Percentiles rank a stretch among this genome's conserved stretches.
These are phyloP conservation scores for Bipolaris gigantea DNA, from an alignment of 2,329 filamentous ascomycete species.

Conservation along the genomic window DNA sequence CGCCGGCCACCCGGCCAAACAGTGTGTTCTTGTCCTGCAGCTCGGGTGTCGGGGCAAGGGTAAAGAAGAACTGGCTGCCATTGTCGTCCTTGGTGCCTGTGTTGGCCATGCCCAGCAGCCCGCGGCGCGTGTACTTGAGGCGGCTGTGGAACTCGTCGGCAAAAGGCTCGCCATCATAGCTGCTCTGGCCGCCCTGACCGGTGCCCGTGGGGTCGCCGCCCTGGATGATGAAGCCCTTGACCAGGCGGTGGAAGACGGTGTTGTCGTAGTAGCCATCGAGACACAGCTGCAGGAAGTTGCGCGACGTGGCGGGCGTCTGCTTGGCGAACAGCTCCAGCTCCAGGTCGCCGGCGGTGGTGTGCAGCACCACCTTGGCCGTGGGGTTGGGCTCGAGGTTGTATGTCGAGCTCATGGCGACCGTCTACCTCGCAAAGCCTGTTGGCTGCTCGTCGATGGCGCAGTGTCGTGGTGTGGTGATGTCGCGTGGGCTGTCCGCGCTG, in stretches of 20 bases:
- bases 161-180: conserved; percentile 81
- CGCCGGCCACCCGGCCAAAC: conserved; percentile 88
- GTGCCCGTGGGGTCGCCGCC: conserved; percentile 94
- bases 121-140: conserved; percentile 88
- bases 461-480: conserved; percentile 1
- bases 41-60: conserved; percentile 79
- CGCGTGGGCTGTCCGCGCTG: conserved; percentile 3
- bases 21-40: conserved; percentile 88
- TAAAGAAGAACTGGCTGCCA: conserved; percentile 97
- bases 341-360: conserved; percentile 87
- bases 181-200: conserved; percentile 86
- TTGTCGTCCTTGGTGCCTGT: conserved; percentile 76
- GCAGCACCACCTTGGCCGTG: conserved; percentile 85
- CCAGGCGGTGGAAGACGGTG: conserved; percentile 90
- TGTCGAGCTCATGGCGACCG: conserved; percentile 76
- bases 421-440: conserved; percentile 4
- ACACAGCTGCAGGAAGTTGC: conserved; percentile 94
- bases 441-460: background rate
- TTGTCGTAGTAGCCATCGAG: conserved; percentile 94
- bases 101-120: conserved; percentile 95
- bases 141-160: conserved; percentile 90
- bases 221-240: conserved; percentile 90
- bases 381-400: conserved; percentile 96
- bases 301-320: conserved; percentile 85
- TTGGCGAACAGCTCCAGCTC: conserved; percentile 93